A percentile compares a stretch with the other conserved stretches of the same genome.
Conservation (phyloP, 768 basidiomycete genomes). For the Pseudohyphozyma bogoriensis region DNA sequence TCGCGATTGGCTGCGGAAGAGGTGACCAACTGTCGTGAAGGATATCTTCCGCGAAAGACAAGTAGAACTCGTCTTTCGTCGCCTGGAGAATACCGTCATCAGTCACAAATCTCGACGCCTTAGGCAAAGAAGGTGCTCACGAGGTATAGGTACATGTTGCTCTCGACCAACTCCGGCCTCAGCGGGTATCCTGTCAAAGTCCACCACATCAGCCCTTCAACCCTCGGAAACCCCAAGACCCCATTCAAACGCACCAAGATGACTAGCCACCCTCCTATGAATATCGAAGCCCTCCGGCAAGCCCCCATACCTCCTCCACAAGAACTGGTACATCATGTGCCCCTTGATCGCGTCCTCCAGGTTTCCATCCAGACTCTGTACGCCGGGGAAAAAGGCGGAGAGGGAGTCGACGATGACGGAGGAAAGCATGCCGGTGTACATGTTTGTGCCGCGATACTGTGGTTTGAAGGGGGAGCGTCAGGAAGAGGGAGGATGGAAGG, state of each 20-base stretch:
- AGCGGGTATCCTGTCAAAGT: conserved; percentile 13
- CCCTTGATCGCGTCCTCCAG: conserved; percentile 21
- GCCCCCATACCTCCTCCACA: conserved; percentile 65
- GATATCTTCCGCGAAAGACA: conserved; percentile 78
- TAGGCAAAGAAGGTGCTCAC: conserved; percentile 41
- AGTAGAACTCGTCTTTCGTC: conserved; percentile 82
- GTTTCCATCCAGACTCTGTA: conserved; percentile 50
- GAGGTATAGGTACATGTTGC: conserved; percentile 88
- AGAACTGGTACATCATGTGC: conserved; percentile 44
- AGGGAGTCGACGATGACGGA: conserved; percentile 83
- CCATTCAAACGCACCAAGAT: not conserved
- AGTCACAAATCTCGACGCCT: not conserved
- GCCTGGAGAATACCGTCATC: conserved; percentile 47
- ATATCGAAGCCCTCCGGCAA: conserved; percentile 86
- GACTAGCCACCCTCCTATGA: not conserved
- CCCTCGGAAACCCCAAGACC: not conserved
- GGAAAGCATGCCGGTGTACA: conserved; percentile 61
- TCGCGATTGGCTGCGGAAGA: too few relatives aligned
- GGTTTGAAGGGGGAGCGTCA: not conserved
- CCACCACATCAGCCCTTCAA: not conserved
- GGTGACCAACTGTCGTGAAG: conserved; percentile 66
- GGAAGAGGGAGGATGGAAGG: not conserved
- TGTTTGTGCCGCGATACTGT: conserved; percentile 78
- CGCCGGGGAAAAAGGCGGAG: conserved; percentile 94
- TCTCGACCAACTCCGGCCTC: conserved; percentile 75